Conservation (phyloP, 345 rosid species). For the Punica granatum region DNA sequence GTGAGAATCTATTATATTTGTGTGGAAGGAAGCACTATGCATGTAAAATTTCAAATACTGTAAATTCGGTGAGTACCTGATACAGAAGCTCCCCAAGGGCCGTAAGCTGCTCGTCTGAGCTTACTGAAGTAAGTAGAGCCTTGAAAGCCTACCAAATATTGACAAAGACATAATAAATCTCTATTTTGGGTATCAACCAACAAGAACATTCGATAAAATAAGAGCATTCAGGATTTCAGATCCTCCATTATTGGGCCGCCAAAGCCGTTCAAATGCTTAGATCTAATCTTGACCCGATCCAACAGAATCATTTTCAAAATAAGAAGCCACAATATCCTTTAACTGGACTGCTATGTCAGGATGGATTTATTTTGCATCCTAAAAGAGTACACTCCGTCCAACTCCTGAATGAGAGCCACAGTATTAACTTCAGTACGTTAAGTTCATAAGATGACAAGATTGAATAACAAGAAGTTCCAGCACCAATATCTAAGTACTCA, state of each 20-base stretch:
- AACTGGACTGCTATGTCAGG: no score
- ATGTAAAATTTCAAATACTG: background rate
- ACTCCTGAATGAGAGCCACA: no score
- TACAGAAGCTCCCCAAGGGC: conserved; percentile 93
- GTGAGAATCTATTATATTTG: no score
- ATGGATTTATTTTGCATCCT: no score
- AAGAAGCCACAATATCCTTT: background rate
- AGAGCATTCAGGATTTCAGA: background rate
- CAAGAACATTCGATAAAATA: background rate
- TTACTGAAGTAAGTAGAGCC: conserved; percentile 74
- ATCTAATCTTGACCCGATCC: no score
- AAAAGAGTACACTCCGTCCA: no score
- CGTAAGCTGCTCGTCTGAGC: conserved; percentile 82
- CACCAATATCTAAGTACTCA: conserved; percentile 17
- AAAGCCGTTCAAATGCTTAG: background rate
- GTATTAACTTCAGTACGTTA: no score
- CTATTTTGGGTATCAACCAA: background rate
- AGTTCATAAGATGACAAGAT: no score
- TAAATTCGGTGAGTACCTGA: conserved; percentile 43
- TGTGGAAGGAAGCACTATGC: no score
- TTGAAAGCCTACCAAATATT: conserved; percentile 59
- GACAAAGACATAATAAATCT: background rate
- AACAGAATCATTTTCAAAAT: background rate
- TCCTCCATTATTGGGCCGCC: no score
- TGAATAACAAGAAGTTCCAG: background rate